These are phyloP conservation scores for Nemania serpens DNA, from an alignment of 2,329 filamentous ascomycete genomes.

Conservation along the genomic window DNA sequence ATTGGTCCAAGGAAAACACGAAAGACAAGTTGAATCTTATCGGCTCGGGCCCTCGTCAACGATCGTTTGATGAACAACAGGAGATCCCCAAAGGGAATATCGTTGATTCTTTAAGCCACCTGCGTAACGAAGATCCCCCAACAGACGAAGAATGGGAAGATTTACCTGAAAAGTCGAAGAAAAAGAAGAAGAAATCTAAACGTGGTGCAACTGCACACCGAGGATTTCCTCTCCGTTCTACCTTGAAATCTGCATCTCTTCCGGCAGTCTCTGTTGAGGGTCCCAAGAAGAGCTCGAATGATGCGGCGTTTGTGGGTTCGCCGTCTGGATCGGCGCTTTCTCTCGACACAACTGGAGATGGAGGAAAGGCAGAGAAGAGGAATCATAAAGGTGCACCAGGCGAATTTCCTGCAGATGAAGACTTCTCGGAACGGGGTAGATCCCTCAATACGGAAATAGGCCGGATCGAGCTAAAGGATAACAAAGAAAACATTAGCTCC, in stretches of 20 bases:
- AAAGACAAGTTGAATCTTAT: slow-evolving; percentile 36
- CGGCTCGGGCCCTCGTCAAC: slow-evolving; percentile 21
- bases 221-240: slow-evolving; percentile 33
- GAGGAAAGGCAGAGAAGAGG: slow-evolving; percentile 44
- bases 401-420: slow-evolving; percentile 39
- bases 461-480: slow-evolving; percentile 38
- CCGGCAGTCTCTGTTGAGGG: slow-evolving; percentile 47
- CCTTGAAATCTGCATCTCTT: slow-evolving; percentile 40
- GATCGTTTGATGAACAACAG: not conserved
- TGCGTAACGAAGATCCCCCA: slow-evolving; percentile 34
- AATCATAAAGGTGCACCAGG: slow-evolving; percentile 46
- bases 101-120: slow-evolving; percentile 39
- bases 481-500: slow-evolving; percentile 47
- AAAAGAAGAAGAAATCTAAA: slow-evolving; percentile 45
- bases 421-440: slow-evolving; percentile 39
- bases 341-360: slow-evolving; percentile 29
- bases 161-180: slow-evolving; percentile 42
- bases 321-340: slow-evolving; percentile 27
- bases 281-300: slow-evolving; percentile 41
- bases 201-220: slow-evolving; percentile 34
- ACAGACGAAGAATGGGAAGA: slow-evolving; percentile 45
- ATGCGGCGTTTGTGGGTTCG: slow-evolving; percentile 32
- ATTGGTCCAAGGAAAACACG: slow-evolving; percentile 41
- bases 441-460: not conserved
- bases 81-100: slow-evolving; percentile 48